Percentiles rank a stretch among this genome's conserved stretches.
phyloP scores from a whole-genome alignment of 441 rosid genomes.

The Croton laevigatus region DNA sequence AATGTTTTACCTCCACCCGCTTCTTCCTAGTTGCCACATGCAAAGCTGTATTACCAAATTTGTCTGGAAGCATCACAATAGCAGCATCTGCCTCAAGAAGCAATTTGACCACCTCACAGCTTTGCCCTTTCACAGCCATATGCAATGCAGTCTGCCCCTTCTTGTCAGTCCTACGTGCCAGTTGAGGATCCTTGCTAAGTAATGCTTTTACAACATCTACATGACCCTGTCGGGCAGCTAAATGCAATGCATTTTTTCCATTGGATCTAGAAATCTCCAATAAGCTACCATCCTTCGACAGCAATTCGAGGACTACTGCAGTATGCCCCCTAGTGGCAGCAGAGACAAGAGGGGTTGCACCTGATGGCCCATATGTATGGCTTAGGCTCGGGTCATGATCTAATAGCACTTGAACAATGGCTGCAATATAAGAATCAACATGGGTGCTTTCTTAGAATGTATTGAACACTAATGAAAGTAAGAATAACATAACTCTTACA shows the following conservation, averaged over 20 bases:
- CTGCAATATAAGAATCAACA: constrained; percentile 43
- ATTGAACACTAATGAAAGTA: not conserved
- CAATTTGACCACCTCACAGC: constrained; percentile 77
- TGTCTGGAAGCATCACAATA: constrained; percentile 93
- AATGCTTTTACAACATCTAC: constrained; percentile 74
- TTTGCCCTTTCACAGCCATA: constrained; percentile 98
- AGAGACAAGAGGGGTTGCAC: constrained; percentile 85
- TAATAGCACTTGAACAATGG: constrained; percentile 77
- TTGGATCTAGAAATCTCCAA: constrained; percentile 76
- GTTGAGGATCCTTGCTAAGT: constrained; percentile 73
- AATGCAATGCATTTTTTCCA: constrained; percentile 87
- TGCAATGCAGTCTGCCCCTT: constrained; percentile 97
- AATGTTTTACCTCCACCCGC: constrained; percentile 68
- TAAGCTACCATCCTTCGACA: constrained; percentile 75
- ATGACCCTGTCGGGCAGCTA: constrained; percentile 88
- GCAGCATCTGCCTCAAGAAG: constrained; percentile 94
- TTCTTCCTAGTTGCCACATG: constrained; percentile 95
- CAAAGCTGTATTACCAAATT: constrained; percentile 82
- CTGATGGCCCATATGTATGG: constrained; percentile 70
- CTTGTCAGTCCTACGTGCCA: constrained; percentile 89
- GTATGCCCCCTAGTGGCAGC: constrained; percentile 92
- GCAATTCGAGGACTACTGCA: constrained; percentile 74
- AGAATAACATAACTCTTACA: not conserved
- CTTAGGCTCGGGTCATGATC: constrained; percentile 80
- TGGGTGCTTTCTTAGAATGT: constrained; percentile 8